phyloP scores from a whole-genome alignment of 768 basidiomycete genomes.

The Lentinula aciculospora region DNA sequence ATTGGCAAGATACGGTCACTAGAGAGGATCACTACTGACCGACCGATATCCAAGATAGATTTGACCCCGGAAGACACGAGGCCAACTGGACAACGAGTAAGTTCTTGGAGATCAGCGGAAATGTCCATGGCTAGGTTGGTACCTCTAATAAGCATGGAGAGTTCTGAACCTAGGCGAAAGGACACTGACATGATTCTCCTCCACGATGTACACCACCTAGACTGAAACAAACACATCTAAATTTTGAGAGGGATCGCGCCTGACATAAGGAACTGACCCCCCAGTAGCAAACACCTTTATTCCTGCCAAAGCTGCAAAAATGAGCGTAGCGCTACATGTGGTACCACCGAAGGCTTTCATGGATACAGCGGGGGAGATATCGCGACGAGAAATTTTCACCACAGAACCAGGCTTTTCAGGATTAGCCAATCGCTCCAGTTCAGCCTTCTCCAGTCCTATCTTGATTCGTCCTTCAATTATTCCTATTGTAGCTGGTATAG shows the following conservation, averaged over 20 bases:
- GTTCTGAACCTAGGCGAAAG: background rate
- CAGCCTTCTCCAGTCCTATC: slow-evolving; percentile 63
- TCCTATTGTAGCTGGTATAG: slow-evolving; percentile 89
- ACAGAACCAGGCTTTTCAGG: slow-evolving; percentile 30
- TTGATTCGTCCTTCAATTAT: slow-evolving; percentile 80
- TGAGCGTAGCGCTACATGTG: slow-evolving; percentile 68
- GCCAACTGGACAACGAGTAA: slow-evolving; percentile 85
- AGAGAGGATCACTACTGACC: slow-evolving; percentile 30
- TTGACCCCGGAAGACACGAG: slow-evolving; percentile 93
- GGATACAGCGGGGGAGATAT: slow-evolving; percentile 73
- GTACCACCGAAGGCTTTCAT: slow-evolving; percentile 72
- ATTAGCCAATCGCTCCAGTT: slow-evolving; percentile 68
- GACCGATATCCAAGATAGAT: slow-evolving; percentile 89
- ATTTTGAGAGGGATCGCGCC: background rate
- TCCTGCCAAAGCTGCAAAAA: slow-evolving; percentile 75
- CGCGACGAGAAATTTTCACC: slow-evolving; percentile 73
- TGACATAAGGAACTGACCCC: slow-evolving; percentile 48
- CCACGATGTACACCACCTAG: slow-evolving; percentile 84
- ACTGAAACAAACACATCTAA: slow-evolving; percentile 24
- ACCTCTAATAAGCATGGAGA: background rate
- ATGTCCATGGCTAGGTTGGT: slow-evolving; percentile 75
- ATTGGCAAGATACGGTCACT: background rate
- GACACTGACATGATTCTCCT: slow-evolving; percentile 53
- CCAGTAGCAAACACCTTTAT: slow-evolving; percentile 94
- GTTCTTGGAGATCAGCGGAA: slow-evolving; percentile 89